Evolutionary conservation across 2,329 filamentous ascomycete species (phyloP).

Genomic region (Clarireedia hainanense): DNA sequence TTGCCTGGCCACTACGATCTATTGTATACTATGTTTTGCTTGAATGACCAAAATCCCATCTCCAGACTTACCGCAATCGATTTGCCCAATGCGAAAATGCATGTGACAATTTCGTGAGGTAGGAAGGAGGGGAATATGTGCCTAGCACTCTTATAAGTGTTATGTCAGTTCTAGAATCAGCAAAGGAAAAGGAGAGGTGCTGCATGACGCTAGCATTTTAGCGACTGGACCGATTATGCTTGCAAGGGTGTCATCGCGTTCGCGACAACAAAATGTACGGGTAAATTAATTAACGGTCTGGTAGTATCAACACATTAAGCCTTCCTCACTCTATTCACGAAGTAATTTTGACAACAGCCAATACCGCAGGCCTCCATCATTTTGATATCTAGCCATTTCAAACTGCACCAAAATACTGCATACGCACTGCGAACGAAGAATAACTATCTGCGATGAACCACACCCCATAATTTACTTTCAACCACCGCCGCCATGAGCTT

Average conservation of each 20-base stretch:
- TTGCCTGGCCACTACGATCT: background rate
- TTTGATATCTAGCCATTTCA: background rate
- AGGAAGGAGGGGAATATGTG: too few relatives aligned
- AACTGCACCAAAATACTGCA: background rate
- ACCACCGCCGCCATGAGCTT: constrained; percentile 25
- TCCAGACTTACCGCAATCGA: too few relatives aligned
- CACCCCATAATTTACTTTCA: constrained; percentile 13
- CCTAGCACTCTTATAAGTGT: background rate
- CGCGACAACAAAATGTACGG: constrained; percentile 9
- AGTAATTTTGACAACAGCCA: background rate
- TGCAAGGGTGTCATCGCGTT: constrained; percentile 6
- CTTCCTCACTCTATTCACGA: constrained; percentile 14
- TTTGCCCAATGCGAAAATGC: too few relatives aligned
- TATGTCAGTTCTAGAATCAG: constrained; percentile 2
- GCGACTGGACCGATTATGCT: constrained; percentile 1
- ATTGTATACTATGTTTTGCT: background rate
- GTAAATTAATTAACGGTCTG: too few relatives aligned
- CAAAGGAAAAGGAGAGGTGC: background rate
- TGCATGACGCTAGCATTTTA: constrained; percentile 5
- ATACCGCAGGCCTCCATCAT: background rate
- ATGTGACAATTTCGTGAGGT: too few relatives aligned
- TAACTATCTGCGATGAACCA: constrained; percentile 19
- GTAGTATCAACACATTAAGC: constrained; percentile 15
- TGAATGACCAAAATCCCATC: too few relatives aligned
- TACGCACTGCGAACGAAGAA: background rate